Evolutionary conservation across 345 rosid genomes (phyloP).

Genomic region (Laguncularia racemosa): DNA sequence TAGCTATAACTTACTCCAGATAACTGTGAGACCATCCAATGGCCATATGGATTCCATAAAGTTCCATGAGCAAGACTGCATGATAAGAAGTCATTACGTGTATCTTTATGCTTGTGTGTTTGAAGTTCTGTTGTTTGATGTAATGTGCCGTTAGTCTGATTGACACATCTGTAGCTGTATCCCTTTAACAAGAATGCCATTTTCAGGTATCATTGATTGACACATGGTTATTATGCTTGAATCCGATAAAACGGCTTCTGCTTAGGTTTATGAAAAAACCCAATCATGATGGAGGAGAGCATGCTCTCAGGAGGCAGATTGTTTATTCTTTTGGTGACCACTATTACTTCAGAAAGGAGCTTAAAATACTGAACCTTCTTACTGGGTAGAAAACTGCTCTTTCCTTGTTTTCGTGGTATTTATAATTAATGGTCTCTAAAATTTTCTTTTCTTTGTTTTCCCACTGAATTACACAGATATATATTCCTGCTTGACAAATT

Average conservation of each 20-base stretch:
- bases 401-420: background rate
- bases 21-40: too few relatives aligned
- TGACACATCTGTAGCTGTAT: too few relatives aligned
- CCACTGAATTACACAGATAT: constrained; percentile 32
- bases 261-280: constrained; percentile 63
- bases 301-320: constrained; percentile 46
- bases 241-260: constrained; percentile 57
- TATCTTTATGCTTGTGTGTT: too few relatives aligned
- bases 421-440: background rate
- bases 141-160: too few relatives aligned
- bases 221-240: constrained; percentile 58
- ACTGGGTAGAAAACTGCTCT: constrained; percentile 51
- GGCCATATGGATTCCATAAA: too few relatives aligned
- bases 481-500: constrained; percentile 59
- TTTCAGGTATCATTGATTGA: constrained; percentile 81
- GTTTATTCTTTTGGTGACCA: constrained; percentile 89
- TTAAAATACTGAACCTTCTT: constrained; percentile 80
- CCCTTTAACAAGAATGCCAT: too few relatives aligned
- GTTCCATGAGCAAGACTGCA: too few relatives aligned
- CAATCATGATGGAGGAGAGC: constrained; percentile 20
- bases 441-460: background rate
- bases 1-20: too few relatives aligned
- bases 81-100: too few relatives aligned
- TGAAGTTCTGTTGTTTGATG: too few relatives aligned
- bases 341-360: constrained; percentile 75